Conservation (phyloP, 257 asterid species). For the Capsicum pubescens region DNA sequence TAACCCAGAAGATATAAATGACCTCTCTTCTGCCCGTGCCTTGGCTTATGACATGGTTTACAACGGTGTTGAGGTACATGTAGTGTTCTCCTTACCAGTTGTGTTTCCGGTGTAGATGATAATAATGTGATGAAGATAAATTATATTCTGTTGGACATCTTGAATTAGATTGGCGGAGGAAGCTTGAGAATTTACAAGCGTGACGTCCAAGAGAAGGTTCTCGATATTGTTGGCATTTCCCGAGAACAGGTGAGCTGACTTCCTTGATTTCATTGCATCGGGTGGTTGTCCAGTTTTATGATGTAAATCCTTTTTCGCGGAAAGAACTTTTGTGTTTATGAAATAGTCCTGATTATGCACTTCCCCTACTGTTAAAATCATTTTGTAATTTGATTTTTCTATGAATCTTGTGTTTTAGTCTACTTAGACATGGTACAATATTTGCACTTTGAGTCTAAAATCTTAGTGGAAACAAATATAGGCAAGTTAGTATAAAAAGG, state of each 20-base stretch:
- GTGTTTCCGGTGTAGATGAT: neutral
- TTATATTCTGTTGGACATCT: constrained; percentile 13
- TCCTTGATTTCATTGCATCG: neutral
- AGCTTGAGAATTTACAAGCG: constrained; percentile 97
- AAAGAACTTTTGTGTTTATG: neutral
- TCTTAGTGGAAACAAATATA: neutral
- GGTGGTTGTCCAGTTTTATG: constrained; percentile 17
- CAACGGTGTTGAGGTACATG: constrained; percentile 91
- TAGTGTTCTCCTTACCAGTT: neutral
- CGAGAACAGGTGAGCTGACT: constrained; percentile 62
- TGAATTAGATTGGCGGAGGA: constrained; percentile 90
- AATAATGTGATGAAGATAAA: constrained; percentile 19
- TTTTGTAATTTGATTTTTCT: constrained; percentile 13
- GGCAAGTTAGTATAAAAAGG: constrained; percentile 11
- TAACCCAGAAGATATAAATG: constrained; percentile 84
- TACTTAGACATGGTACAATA: neutral
- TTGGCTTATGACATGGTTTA: constrained; percentile 98
- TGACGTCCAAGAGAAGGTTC: constrained; percentile 89
- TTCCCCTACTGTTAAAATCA: neutral
- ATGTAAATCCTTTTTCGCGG: neutral
- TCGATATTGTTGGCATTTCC: constrained; percentile 85
- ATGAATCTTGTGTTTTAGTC: constrained; percentile 12
- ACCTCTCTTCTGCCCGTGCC: constrained; percentile 93
- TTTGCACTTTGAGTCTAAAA: constrained; percentile 25
- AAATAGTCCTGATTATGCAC: neutral